phyloP scores from a whole-genome alignment of 371 early-diverging fungal species.

The Apophysomyces ossiformis region DNA sequence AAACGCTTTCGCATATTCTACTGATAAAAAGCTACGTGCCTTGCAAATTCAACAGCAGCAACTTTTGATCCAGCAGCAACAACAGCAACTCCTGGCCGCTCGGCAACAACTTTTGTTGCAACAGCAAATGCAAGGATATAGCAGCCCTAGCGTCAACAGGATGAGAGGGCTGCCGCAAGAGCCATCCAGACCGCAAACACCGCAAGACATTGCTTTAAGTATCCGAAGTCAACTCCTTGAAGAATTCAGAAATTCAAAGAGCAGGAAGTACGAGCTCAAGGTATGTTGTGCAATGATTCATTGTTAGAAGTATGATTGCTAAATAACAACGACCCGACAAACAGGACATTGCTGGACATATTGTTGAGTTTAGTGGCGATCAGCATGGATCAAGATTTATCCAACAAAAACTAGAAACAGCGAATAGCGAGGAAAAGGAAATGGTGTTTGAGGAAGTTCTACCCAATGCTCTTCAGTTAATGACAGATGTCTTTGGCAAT shows the following conservation, averaged over 20 bases:
- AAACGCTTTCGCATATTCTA: constrained; percentile 21
- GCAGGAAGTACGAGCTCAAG: constrained; percentile 89
- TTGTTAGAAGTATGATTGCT: neutral
- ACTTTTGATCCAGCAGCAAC: constrained; percentile 50
- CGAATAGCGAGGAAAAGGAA: constrained; percentile 91
- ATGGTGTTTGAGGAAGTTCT: constrained; percentile 97
- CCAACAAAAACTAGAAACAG: constrained; percentile 98
- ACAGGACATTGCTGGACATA: constrained; percentile 89
- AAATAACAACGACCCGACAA: neutral
- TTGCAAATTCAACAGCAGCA: constrained; percentile 62
- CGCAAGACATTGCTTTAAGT: constrained; percentile 49
- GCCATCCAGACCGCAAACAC: constrained; percentile 14
- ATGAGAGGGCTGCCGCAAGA: constrained; percentile 9
- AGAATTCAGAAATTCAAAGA: constrained; percentile 94
- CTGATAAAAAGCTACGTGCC: constrained; percentile 58
- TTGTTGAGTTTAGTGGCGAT: constrained; percentile 98
- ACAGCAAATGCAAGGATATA: constrained; percentile 53
- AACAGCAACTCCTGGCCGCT: constrained; percentile 56
- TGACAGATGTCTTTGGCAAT: constrained; percentile 99
- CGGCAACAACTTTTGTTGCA: constrained; percentile 57
- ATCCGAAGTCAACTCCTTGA: constrained; percentile 87
- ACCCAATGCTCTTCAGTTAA: constrained; percentile 91
- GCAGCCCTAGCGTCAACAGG: neutral
- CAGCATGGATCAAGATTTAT: constrained; percentile 99
- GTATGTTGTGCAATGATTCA: constrained; percentile 25